Evolutionary conservation across 2,329 filamentous ascomycete genomes (phyloP).

Genomic region (Neonectria magnoliae): DNA sequence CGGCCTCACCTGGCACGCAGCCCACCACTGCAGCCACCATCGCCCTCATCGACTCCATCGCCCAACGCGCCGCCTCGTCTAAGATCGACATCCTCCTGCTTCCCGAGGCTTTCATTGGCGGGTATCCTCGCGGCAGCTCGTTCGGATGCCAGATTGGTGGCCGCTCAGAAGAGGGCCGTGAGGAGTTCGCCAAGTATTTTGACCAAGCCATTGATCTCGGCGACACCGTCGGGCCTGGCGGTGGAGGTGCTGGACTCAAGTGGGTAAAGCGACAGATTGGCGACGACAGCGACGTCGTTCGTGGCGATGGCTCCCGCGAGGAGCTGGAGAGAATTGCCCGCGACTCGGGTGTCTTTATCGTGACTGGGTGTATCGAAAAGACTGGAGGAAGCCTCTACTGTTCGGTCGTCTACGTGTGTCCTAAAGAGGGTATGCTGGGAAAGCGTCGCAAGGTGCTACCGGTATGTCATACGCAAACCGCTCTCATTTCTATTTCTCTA

Average conservation of each 20-base stretch:
- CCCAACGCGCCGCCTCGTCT: slow-evolving; percentile 67
- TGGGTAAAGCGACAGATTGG: slow-evolving; percentile 74
- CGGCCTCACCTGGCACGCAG: slow-evolving; percentile 64
- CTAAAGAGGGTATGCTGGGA: slow-evolving; percentile 75
- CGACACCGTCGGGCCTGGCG: slow-evolving; percentile 69
- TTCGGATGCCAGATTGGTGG: slow-evolving; percentile 82
- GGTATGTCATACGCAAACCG: slow-evolving; percentile 56
- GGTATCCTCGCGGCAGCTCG: slow-evolving; percentile 83
- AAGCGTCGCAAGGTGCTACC: slow-evolving; percentile 95
- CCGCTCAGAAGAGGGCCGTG: slow-evolving; percentile 74
- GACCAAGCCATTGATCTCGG: slow-evolving; percentile 83
- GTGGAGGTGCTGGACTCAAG: slow-evolving; percentile 73
- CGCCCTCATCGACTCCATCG: slow-evolving; percentile 69
- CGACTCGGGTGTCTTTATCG: slow-evolving; percentile 83
- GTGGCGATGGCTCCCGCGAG: slow-evolving; percentile 76
- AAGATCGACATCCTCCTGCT: slow-evolving; percentile 79
- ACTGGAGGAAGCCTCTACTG: slow-evolving; percentile 88
- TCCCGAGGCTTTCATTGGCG: slow-evolving; percentile 91
- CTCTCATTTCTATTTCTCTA: slow-evolving; percentile 4
- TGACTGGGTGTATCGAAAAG: slow-evolving; percentile 82
- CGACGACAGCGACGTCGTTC: slow-evolving; percentile 42
- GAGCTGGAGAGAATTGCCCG: slow-evolving; percentile 78
- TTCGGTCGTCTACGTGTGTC: slow-evolving; percentile 83
- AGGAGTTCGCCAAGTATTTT: slow-evolving; percentile 87
- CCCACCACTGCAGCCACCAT: slow-evolving; percentile 69